Conservation (phyloP, 805 yeast genomes). For the Helenozyma rhizophorensis region DNA sequence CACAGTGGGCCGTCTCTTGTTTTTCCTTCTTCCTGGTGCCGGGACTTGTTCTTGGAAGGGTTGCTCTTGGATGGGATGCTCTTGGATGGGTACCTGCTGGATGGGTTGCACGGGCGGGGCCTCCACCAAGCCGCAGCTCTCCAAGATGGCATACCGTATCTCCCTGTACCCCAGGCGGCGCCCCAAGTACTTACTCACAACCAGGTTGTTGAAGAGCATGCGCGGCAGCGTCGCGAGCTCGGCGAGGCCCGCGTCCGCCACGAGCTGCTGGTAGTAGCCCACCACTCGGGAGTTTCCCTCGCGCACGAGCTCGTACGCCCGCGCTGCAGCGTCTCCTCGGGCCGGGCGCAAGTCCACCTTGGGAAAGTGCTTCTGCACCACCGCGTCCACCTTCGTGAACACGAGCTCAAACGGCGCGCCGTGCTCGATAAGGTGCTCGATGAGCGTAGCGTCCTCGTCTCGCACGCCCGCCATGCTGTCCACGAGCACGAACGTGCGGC, state of each 20-base stretch:
- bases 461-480: conserved; percentile 59
- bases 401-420: conserved; percentile 73
- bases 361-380: conserved; percentile 27
- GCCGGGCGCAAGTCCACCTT: conserved; percentile 7
- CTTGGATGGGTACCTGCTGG: too few species aligned
- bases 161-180: conserved; percentile 52
- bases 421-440: conserved; percentile 43
- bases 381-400: conserved; percentile 70
- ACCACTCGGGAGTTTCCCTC: conserved; percentile 24
- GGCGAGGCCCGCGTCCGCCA: conserved; percentile 28
- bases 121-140: conserved; percentile 44
- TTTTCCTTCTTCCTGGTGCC: too few species aligned
- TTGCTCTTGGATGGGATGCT: too few species aligned
- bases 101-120: too few species aligned
- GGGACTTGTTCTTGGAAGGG: too few species aligned
- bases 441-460: conserved; percentile 50
- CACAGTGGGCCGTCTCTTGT: too few species aligned
- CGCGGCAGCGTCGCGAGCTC: conserved; percentile 37
- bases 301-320: conserved; percentile 7
- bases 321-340: background rate
- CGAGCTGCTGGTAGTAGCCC: conserved; percentile 30
- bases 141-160: conserved; percentile 46
- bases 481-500: conserved; percentile 57
- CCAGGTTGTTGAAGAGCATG: conserved; percentile 52
- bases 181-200: conserved; percentile 25